Conservation (phyloP, 225 moss, liverwort and hornwort genomes). For the Lunularia cruciata region DNA sequence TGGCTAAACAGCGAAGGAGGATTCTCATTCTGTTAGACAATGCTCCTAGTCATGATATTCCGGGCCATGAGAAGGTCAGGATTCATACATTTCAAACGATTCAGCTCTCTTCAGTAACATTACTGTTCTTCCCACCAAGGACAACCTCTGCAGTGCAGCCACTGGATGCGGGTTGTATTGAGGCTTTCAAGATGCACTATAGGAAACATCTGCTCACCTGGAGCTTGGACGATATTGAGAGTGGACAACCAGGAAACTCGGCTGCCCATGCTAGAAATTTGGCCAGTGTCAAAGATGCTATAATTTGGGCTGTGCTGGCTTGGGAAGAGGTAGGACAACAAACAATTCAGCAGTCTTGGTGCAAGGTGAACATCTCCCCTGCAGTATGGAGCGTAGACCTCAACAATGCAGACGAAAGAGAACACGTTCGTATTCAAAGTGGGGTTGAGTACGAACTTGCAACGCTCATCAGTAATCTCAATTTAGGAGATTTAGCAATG, state of each 20-base stretch:
- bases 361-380: conserved; percentile 49
- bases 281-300: conserved; percentile 51
- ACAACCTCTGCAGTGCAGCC: conserved; percentile 44
- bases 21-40: conserved; percentile 50
- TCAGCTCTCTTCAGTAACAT: conserved; percentile 50
- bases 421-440: conserved; percentile 41
- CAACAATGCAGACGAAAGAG: conserved; percentile 41
- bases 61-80: conserved; percentile 49
- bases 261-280: conserved; percentile 27
- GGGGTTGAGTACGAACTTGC: conserved; percentile 44
- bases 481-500: conserved; percentile 44
- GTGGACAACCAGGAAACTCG: conserved; percentile 41
- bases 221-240: conserved; percentile 49
- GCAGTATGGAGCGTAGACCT: conserved; percentile 43
- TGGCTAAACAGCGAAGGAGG: conserved; percentile 43
- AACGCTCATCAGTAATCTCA: conserved; percentile 43
- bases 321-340: conserved; percentile 51
- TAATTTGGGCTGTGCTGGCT: conserved; percentile 49
- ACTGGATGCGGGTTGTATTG: conserved; percentile 51
- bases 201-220: conserved; percentile 52
- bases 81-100: conserved; percentile 51
- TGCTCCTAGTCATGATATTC: conserved; percentile 53
- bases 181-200: conserved; percentile 55
- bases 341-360: conserved; percentile 53
- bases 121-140: conserved; percentile 52